A percentile compares a stretch with the other conserved stretches of the same genome.
phyloP scores from a whole-genome alignment of 208 protist species.

The Trypanosoma conorhini region DNA sequence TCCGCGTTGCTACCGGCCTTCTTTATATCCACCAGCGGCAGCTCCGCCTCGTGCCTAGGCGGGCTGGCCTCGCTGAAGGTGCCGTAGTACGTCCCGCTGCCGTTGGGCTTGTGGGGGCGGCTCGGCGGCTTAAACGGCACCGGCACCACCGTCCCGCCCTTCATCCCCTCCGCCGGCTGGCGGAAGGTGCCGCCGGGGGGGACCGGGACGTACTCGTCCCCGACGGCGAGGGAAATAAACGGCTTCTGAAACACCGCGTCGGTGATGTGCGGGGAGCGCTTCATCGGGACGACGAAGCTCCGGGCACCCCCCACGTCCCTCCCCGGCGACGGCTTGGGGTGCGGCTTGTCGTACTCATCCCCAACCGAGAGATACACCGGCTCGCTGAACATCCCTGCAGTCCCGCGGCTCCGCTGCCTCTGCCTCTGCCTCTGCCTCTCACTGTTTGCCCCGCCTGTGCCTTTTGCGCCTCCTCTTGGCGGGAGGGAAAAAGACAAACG shows the following conservation, averaged over 20 bases:
- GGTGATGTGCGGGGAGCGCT: conserved; percentile 70
- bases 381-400: conserved; percentile 63
- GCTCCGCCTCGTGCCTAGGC: conserved; percentile 80
- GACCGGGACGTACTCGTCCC: conserved; percentile 66
- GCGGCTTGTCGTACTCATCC: conserved; percentile 91
- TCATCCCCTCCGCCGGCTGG: conserved; percentile 17
- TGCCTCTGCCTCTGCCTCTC: background rate
- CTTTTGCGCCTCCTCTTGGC: conserved; percentile 11
- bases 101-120: conserved; percentile 70
- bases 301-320: conserved; percentile 17
- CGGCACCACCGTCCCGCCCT: background rate
- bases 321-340: conserved; percentile 3
- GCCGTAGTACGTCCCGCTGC: conserved; percentile 90
- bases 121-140: conserved; percentile 63
- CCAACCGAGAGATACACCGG: conserved; percentile 81
- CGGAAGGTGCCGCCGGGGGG: conserved; percentile 54
- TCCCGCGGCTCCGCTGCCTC: background rate
- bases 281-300: conserved; percentile 73
- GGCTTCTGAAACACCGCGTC: conserved; percentile 70
- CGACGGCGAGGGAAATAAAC: conserved; percentile 72
- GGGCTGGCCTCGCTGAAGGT: conserved; percentile 79
- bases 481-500: conserved; percentile 16
- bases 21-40: conserved; percentile 53
- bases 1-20: conserved; percentile 23
- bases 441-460: conserved; percentile 1